A percentile compares a stretch with the other conserved stretches of the same genome.
These are phyloP conservation scores for Rhodotorula sp. DNA, from an alignment of 1,284 basidiomycete genomes.

Conservation along the genomic window DNA sequence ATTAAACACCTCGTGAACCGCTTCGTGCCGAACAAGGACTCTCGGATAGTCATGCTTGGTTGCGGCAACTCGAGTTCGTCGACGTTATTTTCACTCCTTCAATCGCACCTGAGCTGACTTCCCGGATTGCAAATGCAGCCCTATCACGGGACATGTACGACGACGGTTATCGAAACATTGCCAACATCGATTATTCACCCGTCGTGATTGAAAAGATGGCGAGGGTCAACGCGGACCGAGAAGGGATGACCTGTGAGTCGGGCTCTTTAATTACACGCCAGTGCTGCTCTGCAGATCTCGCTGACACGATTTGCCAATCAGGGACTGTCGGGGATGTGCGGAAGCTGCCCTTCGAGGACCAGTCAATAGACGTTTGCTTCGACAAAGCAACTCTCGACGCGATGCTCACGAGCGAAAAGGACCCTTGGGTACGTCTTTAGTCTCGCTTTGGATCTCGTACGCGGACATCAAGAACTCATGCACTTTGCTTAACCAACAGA, in stretches of 20 bases:
- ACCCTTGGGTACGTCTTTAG: constrained; percentile 64
- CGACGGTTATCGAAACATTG: constrained; percentile 77
- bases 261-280: not conserved
- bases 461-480: too few species aligned
- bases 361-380: constrained; percentile 76
- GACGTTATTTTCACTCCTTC: too few species aligned
- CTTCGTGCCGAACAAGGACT: constrained; percentile 63
- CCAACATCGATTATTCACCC: constrained; percentile 80
- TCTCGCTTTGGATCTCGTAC: not conserved
- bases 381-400: constrained; percentile 94
- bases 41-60: constrained; percentile 79
- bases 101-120: constrained; percentile 1
- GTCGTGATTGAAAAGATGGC: constrained; percentile 80
- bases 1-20: constrained; percentile 61
- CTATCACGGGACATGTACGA: constrained; percentile 65
- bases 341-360: constrained; percentile 63
- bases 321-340: constrained; percentile 88
- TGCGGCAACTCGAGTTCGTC: constrained; percentile 76
- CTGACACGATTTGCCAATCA: constrained; percentile 45
- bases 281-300: not conserved
- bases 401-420: constrained; percentile 80
- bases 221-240: constrained; percentile 59
- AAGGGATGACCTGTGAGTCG: constrained; percentile 72
- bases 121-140: not conserved
- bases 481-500: constrained; percentile 52